phyloP scores from a whole-genome alignment of 495 filamentous ascomycete species.

The Talaromyces proteolyticus region DNA sequence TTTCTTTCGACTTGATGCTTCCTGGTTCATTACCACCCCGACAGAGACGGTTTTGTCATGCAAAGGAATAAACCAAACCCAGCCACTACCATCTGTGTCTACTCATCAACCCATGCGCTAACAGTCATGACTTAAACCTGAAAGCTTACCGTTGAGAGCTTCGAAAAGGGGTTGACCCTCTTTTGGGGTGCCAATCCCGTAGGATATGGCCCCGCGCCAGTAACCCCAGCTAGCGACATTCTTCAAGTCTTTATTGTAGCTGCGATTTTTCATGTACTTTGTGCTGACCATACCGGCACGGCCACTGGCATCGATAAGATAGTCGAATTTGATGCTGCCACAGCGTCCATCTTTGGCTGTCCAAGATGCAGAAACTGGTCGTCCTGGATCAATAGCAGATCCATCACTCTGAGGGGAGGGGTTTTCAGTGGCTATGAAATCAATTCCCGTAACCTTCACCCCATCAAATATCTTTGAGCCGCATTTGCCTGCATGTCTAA shows the following conservation, averaged over 20 bases:
- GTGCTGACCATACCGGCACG: slow-evolving; percentile 29
- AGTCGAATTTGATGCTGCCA: slow-evolving; percentile 31
- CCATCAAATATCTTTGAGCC: slow-evolving; percentile 41
- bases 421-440: slow-evolving; percentile 19
- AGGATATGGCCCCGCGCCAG: slow-evolving; percentile 23
- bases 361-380: slow-evolving; percentile 33
- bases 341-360: slow-evolving; percentile 20
- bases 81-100: slow-evolving; percentile 35
- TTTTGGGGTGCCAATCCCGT: slow-evolving; percentile 19
- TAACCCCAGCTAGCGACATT: slow-evolving; percentile 43
- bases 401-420: neutral
- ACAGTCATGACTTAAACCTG: neutral
- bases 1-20: slow-evolving; percentile 17
- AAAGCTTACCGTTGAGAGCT: slow-evolving; percentile 20
- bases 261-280: slow-evolving; percentile 40
- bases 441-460: slow-evolving; percentile 30
- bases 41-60: slow-evolving; percentile 35
- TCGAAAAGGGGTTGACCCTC: slow-evolving; percentile 34
- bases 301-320: slow-evolving; percentile 41
- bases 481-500: slow-evolving; percentile 34
- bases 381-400: slow-evolving; percentile 16
- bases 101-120: too few species aligned
- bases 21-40: slow-evolving; percentile 33
- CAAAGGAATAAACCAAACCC: slow-evolving; percentile 40
- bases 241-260: slow-evolving; percentile 30